phyloP scores from a whole-genome alignment of 1,139 yeast species.

The Saccharomyces uvarum region DNA sequence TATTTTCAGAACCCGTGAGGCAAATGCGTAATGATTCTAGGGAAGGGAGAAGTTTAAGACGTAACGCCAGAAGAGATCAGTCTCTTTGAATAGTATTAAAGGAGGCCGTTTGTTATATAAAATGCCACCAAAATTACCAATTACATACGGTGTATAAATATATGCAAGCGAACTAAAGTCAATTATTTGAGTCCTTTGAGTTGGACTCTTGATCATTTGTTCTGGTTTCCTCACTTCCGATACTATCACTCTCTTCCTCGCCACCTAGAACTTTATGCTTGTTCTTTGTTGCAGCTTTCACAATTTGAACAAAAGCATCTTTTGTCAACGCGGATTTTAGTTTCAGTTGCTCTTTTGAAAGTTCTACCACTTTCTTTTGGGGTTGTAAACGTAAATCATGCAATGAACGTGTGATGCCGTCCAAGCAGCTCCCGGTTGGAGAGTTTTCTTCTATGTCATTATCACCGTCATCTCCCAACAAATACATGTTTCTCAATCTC shows the following conservation, averaged over 20 bases:
- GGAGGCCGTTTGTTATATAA: neutral
- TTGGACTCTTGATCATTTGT: neutral
- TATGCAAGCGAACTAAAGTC: neutral
- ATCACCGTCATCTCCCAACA: conserved; percentile 42
- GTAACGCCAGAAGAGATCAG: neutral
- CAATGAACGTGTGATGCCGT: conserved; percentile 12
- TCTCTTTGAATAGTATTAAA: neutral
- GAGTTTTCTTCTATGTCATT: conserved; percentile 21
- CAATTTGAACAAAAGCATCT: conserved; percentile 64
- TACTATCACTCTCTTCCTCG: conserved; percentile 10
- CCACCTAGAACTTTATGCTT: conserved; percentile 38
- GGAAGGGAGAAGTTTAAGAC: neutral
- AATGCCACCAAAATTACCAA: neutral
- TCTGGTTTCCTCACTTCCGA: conserved; percentile 3
- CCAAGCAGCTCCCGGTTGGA: conserved; percentile 5
- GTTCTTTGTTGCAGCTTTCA: conserved; percentile 60
- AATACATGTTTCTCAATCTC: conserved; percentile 48
- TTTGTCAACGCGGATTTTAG: conserved; percentile 34
- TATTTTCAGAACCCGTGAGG: neutral
- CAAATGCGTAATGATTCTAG: neutral
- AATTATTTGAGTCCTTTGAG: neutral
- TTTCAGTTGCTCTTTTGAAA: conserved; percentile 12
- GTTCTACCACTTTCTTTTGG: conserved; percentile 3
- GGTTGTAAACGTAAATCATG: conserved; percentile 12
- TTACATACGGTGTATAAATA: neutral